Conservation (phyloP, 305 asterid species). For the Fraxinus velutina region DNA sequence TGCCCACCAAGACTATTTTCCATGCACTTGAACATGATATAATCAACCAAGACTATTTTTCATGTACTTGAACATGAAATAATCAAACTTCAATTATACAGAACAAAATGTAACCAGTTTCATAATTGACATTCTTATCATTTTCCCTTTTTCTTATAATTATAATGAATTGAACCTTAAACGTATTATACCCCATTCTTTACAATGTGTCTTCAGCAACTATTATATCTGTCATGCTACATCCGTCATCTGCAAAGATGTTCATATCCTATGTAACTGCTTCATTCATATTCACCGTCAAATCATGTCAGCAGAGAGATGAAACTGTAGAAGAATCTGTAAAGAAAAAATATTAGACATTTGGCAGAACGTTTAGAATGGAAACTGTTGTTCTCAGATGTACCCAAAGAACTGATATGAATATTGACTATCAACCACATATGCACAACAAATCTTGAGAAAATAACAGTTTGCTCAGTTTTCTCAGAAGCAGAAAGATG, state of each 20-base stretch:
- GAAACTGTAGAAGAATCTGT: background rate
- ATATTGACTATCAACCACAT: background rate
- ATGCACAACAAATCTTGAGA: background rate
- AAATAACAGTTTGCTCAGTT: background rate
- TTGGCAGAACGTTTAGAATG: background rate
- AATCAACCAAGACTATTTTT: background rate
- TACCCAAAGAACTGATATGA: background rate
- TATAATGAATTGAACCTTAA: conserved; percentile 42
- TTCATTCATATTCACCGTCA: conserved; percentile 24
- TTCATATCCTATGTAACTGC: conserved; percentile 15
- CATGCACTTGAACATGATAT: conserved; percentile 22
- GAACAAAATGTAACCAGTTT: conserved; percentile 30
- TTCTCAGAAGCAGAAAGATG: background rate
- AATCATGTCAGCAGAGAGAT: conserved; percentile 19
- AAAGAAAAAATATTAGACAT: background rate
- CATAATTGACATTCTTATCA: conserved; percentile 32
- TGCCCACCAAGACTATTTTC: background rate
- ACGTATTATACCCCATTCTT: conserved; percentile 46
- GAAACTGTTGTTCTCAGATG: background rate
- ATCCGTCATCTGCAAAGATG: conserved; percentile 30
- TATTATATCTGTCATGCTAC: conserved; percentile 34
- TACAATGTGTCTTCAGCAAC: conserved; percentile 63
- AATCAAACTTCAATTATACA: conserved; percentile 41
- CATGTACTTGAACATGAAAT: conserved; percentile 25
- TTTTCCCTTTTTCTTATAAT: conserved; percentile 36